phyloP scores from a whole-genome alignment of 805 yeast genomes.

The Millerago galiae region DNA sequence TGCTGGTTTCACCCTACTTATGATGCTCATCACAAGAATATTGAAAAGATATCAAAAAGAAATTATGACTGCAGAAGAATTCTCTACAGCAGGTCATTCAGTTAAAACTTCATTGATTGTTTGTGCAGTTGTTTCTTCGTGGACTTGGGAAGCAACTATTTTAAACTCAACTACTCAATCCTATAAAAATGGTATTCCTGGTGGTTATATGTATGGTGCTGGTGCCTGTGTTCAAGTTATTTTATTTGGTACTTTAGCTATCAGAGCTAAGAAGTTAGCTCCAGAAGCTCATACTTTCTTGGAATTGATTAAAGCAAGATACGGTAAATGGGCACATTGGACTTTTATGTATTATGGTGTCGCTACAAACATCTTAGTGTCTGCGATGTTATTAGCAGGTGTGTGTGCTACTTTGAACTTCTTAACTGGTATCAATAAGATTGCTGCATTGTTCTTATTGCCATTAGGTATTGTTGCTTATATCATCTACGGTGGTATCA shows the following conservation, averaged over 20 bases:
- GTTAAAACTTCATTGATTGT: slow-evolving; percentile 81
- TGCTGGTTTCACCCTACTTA: slow-evolving; percentile 65
- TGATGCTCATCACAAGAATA: slow-evolving; percentile 69
- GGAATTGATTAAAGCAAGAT: slow-evolving; percentile 76
- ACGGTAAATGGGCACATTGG: slow-evolving; percentile 69
- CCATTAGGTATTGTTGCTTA: slow-evolving; percentile 76
- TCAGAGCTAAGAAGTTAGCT: slow-evolving; percentile 82
- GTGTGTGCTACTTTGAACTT: slow-evolving; percentile 79
- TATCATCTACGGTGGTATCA: slow-evolving; percentile 76
- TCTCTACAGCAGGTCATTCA: slow-evolving; percentile 86
- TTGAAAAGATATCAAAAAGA: slow-evolving; percentile 78
- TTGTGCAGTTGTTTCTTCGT: slow-evolving; percentile 86
- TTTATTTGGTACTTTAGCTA: slow-evolving; percentile 79
- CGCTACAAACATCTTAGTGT: slow-evolving; percentile 83
- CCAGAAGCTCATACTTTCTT: slow-evolving; percentile 90
- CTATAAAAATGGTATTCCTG: slow-evolving; percentile 61
- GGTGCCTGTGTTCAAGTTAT: slow-evolving; percentile 91
- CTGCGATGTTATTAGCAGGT: slow-evolving; percentile 88
- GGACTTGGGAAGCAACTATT: slow-evolving; percentile 92
- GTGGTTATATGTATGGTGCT: slow-evolving; percentile 75
- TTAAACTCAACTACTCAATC: slow-evolving; percentile 74
- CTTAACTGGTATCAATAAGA: slow-evolving; percentile 76
- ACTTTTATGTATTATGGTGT: slow-evolving; percentile 73
- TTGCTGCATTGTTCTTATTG: slow-evolving; percentile 75
- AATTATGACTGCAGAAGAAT: slow-evolving; percentile 87